Conservation (phyloP, 225 moss, liverwort and hornwort species). For the Pleurozium schreberi region DNA sequence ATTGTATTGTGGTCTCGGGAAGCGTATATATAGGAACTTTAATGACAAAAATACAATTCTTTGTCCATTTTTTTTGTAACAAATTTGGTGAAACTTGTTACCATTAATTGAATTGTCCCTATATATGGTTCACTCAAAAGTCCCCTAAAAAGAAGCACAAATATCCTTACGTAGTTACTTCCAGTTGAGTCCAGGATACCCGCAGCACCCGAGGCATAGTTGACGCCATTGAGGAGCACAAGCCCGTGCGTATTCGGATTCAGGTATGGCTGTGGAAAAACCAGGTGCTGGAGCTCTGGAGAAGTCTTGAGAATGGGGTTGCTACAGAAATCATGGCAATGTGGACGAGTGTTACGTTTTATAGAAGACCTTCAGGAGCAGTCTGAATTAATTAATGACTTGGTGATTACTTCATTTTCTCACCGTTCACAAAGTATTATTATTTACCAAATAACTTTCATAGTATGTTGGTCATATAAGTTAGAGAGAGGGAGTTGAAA, state of each 20-base stretch:
- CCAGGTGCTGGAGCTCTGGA: not conserved
- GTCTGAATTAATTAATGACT: not conserved
- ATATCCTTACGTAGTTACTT: constrained; percentile 39
- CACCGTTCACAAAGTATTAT: not conserved
- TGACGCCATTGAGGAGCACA: constrained; percentile 55
- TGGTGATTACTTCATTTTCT: not conserved
- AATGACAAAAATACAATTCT: not conserved
- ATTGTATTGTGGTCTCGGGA: not conserved
- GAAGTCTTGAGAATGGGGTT: not conserved
- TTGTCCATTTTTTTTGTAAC: not conserved
- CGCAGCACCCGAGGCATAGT: constrained; percentile 70
- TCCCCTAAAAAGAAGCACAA: not conserved
- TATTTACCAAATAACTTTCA: too few relatives aligned
- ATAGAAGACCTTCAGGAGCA: not conserved
- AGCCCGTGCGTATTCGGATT: constrained; percentile 29
- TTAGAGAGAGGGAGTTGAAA: not conserved
- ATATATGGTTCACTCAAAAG: too few relatives aligned
- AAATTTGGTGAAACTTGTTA: not conserved
- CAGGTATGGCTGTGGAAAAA: constrained; percentile 32
- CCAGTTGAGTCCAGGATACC: constrained; percentile 74
- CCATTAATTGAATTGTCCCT: not conserved
- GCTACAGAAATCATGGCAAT: not conserved
- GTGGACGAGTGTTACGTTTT: not conserved
- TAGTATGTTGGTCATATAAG: too few relatives aligned
- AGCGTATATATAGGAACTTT: not conserved